phyloP scores from a whole-genome alignment of 225 moss, liverwort and hornwort genomes.

The Sphagnum contortum region DNA sequence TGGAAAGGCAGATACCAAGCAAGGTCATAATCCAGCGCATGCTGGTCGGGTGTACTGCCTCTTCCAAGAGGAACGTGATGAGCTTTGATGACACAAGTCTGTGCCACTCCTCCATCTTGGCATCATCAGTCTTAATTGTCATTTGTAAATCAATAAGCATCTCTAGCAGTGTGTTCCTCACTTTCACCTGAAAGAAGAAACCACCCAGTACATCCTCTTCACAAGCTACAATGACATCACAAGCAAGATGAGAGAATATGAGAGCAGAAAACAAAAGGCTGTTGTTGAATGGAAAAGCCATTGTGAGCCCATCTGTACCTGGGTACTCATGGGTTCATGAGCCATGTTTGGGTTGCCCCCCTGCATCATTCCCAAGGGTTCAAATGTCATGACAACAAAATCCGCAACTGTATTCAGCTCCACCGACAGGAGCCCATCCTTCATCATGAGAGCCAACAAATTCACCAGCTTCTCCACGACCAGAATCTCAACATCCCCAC shows the following conservation, averaged over 20 bases:
- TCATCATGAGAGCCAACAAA: constrained; percentile 65
- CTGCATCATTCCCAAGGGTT: constrained; percentile 60
- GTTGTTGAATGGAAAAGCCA: too few relatives aligned
- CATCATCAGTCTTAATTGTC: constrained; percentile 63
- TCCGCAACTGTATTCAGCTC: constrained; percentile 92
- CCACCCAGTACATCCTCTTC: too few relatives aligned
- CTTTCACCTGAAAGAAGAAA: constrained; percentile 63
- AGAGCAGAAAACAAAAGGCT: too few relatives aligned
- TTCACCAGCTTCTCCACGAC: constrained; percentile 82
- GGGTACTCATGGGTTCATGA: constrained; percentile 62
- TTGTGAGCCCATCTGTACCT: constrained; percentile 13
- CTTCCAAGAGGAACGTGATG: constrained; percentile 77
- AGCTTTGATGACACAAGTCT: constrained; percentile 88
- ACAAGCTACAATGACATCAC: too few relatives aligned
- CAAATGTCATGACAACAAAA: constrained; percentile 98
- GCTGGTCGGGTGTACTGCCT: constrained; percentile 69
- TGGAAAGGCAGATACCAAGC: constrained; percentile 85
- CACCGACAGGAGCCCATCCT: constrained; percentile 69
- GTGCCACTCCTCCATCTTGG: constrained; percentile 72
- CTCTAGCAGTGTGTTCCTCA: constrained; percentile 82
- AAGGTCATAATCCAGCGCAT: constrained; percentile 89
- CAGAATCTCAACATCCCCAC: constrained; percentile 68
- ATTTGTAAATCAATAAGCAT: constrained; percentile 95
- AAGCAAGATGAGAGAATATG: too few relatives aligned
- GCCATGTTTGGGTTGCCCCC: constrained; percentile 22